Evolutionary conservation across 352 stramenopile genomes (phyloP).

Genomic region (Globisporangium canariense): DNA sequence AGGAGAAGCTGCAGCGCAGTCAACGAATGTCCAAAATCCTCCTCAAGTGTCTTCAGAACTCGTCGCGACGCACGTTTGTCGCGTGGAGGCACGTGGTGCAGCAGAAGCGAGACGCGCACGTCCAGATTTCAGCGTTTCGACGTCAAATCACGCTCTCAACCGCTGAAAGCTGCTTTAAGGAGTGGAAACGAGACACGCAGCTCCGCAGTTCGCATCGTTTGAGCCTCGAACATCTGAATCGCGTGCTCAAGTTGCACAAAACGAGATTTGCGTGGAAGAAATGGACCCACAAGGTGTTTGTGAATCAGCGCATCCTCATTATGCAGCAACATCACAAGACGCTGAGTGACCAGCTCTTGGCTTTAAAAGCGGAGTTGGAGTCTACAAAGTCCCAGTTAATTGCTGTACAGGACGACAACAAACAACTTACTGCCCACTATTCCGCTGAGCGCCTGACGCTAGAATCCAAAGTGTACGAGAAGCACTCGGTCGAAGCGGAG

Average conservation of each 20-base stretch:
- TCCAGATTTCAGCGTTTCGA: not conserved
- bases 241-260: not conserved
- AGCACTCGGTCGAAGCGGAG: slow-evolving; percentile 15
- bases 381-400: not conserved
- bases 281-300: slow-evolving; percentile 6
- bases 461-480: not conserved
- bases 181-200: slow-evolving; percentile 5
- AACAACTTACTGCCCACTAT: not conserved
- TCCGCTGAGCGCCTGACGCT: not conserved
- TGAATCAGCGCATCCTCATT: not conserved
- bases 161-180: not conserved
- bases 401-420: slow-evolving; percentile 6
- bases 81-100: slow-evolving; percentile 2
- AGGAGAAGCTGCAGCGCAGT: slow-evolving; percentile 9
- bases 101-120: not conserved
- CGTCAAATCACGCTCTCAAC: not conserved
- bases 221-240: slow-evolving; percentile 1
- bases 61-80: not conserved
- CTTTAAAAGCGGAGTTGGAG: not conserved
- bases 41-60: not conserved
- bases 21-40: not conserved
- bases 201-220: not conserved
- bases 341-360: not conserved
- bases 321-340: not conserved
- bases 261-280: not conserved